phyloP scores from a whole-genome alignment of 305 asterid species.

The Striga hermonthica region DNA sequence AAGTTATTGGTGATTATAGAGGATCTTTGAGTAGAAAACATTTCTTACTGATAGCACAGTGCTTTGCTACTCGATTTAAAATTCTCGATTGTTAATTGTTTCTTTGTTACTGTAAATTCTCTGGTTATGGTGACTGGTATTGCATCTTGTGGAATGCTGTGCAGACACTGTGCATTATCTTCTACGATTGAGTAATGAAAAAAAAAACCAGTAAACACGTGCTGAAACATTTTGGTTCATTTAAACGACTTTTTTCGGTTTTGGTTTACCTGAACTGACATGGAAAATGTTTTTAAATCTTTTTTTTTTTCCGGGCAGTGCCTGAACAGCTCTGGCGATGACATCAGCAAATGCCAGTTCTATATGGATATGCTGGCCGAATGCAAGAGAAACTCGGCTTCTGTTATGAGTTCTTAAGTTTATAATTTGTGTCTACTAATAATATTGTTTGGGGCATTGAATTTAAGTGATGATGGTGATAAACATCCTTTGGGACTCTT shows the following conservation, averaged over 20 bases:
- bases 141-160: neutral
- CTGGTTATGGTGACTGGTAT: neutral
- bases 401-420: constrained; percentile 39
- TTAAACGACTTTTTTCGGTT: neutral
- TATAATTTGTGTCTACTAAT: no score
- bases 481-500: no score
- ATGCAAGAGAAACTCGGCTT: constrained; percentile 71
- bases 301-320: constrained; percentile 51
- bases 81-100: neutral
- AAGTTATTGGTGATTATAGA: neutral
- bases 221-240: neutral
- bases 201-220: no score
- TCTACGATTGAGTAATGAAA: no score
- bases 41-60: neutral
- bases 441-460: no score
- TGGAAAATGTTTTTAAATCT: no score
- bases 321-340: constrained; percentile 56
- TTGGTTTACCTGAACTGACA: neutral
- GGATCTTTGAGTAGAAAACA: neutral
- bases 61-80: neutral
- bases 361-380: constrained; percentile 86
- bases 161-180: neutral
- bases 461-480: no score
- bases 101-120: neutral
- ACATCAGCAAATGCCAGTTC: constrained; percentile 86